These are phyloP conservation scores for Trebouxia sp. DNA, from an alignment of 139 green algal species.

Conservation along the genomic window DNA sequence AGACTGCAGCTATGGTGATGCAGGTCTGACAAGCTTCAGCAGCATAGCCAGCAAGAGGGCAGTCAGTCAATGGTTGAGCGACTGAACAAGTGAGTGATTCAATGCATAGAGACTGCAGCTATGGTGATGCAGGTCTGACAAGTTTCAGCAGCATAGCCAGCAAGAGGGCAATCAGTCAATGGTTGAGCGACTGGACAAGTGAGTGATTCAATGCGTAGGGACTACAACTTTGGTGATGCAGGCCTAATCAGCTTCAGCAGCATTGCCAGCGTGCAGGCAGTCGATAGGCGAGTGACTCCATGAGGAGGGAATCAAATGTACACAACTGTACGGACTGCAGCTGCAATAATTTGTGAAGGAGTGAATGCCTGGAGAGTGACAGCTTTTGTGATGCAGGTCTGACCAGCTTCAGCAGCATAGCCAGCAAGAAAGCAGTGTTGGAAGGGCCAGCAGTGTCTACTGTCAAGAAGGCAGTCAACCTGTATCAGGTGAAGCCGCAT, in stretches of 20 bases:
- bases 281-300: no score
- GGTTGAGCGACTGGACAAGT: no score
- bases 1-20: not conserved
- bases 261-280: conserved; percentile 20
- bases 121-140: not conserved
- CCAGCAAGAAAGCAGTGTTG: conserved; percentile 17
- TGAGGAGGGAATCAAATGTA: no score
- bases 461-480: conserved; percentile 18
- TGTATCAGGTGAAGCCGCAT: conserved; percentile 18
- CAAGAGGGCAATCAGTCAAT: conserved; percentile 17
- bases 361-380: no score
- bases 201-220: no score
- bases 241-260: conserved; percentile 13
- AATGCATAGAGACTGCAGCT: no score
- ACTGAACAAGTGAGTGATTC: no score
- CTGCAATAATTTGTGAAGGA: no score
- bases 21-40: conserved; percentile 21
- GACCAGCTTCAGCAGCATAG: conserved; percentile 22
- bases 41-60: conserved; percentile 20
- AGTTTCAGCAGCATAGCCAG: conserved; percentile 21
- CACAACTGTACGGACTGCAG: no score
- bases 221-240: not conserved
- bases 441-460: conserved; percentile 13
- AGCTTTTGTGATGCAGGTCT: not conserved
- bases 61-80: no score